Conservation (phyloP, 2,329 filamentous ascomycete genomes). For the Fusarium begoniae region DNA sequence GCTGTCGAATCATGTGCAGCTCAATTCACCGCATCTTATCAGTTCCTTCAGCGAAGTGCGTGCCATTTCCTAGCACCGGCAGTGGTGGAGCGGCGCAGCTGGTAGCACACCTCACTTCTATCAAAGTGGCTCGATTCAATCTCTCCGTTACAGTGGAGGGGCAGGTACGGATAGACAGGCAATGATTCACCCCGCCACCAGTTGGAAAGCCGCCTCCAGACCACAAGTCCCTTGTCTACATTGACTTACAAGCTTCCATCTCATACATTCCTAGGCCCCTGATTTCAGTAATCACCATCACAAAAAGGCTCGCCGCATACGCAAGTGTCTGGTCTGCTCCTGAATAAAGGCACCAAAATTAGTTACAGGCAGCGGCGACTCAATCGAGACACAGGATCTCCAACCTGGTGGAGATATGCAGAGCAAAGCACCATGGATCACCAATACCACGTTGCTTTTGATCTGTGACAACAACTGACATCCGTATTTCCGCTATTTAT, state of each 20-base stretch:
- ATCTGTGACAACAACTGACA: not conserved
- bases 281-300: not conserved
- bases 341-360: not conserved
- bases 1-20: slow-evolving; percentile 12
- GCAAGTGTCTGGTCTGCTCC: not conserved
- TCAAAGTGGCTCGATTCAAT: slow-evolving; percentile 21
- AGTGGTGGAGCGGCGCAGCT: slow-evolving; percentile 18
- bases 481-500: not conserved
- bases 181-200: slow-evolving; percentile 20
- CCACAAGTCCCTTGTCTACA: not conserved
- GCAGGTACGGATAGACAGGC: not conserved
- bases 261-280: not conserved
- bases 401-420: not conserved
- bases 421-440: slow-evolving; percentile 1
- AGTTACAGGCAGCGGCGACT: not conserved
- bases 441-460: not conserved
- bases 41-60: not conserved
- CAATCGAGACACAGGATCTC: not conserved
- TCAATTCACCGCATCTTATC: slow-evolving; percentile 41
- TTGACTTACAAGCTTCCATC: not conserved
- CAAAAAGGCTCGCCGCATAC: not conserved
- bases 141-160: slow-evolving; percentile 1
- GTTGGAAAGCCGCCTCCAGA: not conserved
- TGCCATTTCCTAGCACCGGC: slow-evolving; percentile 13
- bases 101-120: not conserved